Conservation (phyloP, 2,329 filamentous ascomycete species). For the Beauveria pseudobassiana region DNA sequence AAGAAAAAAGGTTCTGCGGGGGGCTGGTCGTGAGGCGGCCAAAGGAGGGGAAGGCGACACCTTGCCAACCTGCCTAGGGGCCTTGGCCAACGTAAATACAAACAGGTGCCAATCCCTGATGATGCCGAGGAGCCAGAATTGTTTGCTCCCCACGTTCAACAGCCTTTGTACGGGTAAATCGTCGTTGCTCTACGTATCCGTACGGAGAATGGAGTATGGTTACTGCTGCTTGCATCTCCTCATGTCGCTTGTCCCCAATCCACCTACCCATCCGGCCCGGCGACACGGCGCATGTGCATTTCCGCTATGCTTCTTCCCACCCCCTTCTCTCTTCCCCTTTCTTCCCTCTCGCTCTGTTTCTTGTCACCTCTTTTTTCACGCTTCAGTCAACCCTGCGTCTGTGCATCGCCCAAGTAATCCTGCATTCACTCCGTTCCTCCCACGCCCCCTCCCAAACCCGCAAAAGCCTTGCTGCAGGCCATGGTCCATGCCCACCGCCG, state of each 20-base stretch:
- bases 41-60: not conserved
- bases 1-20: not conserved
- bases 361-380: not conserved
- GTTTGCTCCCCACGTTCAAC: too few species aligned
- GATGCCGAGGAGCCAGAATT: too few species aligned
- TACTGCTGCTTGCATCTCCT: too few species aligned
- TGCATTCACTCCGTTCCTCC: not conserved
- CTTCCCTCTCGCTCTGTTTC: not conserved
- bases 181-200: too few species aligned
- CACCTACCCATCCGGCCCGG: not conserved
- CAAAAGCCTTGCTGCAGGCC: not conserved
- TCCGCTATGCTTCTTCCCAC: not conserved
- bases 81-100: too few species aligned
- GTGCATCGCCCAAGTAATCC: not conserved
- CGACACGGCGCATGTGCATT: not conserved
- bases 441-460: not conserved
- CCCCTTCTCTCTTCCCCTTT: not conserved
- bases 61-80: too few species aligned
- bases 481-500: not conserved
- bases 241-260: not conserved
- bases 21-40: not conserved
- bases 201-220: too few species aligned
- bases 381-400: not conserved
- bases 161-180: too few species aligned
- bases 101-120: too few species aligned